These are phyloP conservation scores for Trichosporon asahii DNA, from an alignment of 1,284 basidiomycete species.

Conservation along the genomic window DNA sequence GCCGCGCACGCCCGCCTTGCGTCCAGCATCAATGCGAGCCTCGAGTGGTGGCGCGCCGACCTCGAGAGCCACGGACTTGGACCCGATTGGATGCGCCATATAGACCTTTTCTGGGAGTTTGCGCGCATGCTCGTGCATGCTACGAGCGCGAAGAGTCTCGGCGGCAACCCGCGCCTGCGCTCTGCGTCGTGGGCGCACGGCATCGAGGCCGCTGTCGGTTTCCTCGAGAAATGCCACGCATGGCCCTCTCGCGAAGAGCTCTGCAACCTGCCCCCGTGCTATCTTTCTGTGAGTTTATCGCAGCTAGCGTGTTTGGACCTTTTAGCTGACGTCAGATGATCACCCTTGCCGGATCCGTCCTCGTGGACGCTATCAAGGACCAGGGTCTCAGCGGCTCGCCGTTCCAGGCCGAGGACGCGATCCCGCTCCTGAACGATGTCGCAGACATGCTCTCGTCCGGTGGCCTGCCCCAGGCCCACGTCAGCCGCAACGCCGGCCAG, in stretches of 20 bases:
- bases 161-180: conserved; percentile 15
- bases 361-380: conserved; percentile 26
- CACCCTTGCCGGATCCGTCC: conserved; percentile 21
- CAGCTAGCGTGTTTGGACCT: too few relatives aligned
- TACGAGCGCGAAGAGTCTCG: conserved; percentile 29
- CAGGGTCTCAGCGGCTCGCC: conserved; percentile 15
- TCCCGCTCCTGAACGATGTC: conserved; percentile 28
- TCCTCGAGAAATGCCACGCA: conserved; percentile 31
- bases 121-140: conserved; percentile 37
- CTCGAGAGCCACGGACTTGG: conserved; percentile 23
- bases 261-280: conserved; percentile 34
- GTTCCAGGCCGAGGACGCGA: conserved; percentile 19
- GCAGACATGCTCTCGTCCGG: conserved; percentile 31
- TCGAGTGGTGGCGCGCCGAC: conserved; percentile 36
- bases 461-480: conserved; percentile 31
- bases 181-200: conserved; percentile 18
- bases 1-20: conserved; percentile 23
- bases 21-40: conserved; percentile 26
- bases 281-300: conserved; percentile 29
- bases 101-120: conserved; percentile 37
- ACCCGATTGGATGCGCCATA: conserved; percentile 21
- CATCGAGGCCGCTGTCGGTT: conserved; percentile 32
- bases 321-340: conserved; percentile 26
- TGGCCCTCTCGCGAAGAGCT: conserved; percentile 32
- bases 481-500: conserved; percentile 24